phyloP scores from a whole-genome alignment of 2,329 filamentous ascomycete genomes.

The Orbilia blumenaviensis region DNA sequence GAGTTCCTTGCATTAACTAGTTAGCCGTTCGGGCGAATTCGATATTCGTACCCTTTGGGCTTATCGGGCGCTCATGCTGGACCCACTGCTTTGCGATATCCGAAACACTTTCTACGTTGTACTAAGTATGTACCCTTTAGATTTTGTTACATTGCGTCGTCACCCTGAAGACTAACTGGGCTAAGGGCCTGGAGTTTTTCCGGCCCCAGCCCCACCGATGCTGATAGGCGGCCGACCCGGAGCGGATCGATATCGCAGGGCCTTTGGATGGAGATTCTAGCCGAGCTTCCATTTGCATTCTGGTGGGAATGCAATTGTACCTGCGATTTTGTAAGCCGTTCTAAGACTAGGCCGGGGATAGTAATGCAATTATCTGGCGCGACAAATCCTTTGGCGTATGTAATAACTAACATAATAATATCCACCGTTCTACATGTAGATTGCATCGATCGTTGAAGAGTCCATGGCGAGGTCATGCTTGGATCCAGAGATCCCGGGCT shows the following conservation, averaged over 20 bases:
- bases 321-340: no score
- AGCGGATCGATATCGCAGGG: not conserved
- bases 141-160: constrained; percentile 33
- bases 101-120: constrained; percentile 1
- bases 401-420: no score
- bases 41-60: not conserved
- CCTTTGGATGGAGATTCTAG: not conserved
- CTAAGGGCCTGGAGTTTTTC: constrained; percentile 18
- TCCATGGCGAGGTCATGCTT: no score
- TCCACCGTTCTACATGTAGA: no score
- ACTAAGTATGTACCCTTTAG: not conserved
- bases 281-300: not conserved
- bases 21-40: no score
- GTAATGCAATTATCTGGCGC: no score
- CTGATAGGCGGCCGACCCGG: not conserved
- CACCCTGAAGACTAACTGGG: not conserved
- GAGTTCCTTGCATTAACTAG: no score
- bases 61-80: not conserved
- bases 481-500: no score
- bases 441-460: no score
- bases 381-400: no score
- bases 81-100: constrained; percentile 9
- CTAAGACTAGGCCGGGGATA: no score
- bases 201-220: not conserved
- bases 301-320: no score